Evolutionary conservation across 495 filamentous ascomycete genomes (phyloP), one percentile per base, ranked within the genome.

Genomic region (Tuber melanosporum): DNA sequence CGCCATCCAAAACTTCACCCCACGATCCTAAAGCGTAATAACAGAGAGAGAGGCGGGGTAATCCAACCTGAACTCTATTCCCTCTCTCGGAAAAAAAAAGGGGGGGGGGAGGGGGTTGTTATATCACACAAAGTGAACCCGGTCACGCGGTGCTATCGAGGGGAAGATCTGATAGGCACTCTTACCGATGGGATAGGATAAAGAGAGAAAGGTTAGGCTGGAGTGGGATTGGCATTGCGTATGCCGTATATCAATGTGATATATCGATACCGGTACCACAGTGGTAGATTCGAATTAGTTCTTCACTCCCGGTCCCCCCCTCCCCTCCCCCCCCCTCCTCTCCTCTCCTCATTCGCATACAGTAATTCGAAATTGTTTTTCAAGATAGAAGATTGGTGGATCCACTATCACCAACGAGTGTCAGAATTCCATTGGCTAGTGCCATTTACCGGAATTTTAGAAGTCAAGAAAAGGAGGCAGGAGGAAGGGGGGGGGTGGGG

Each of bases 191-290:
- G 52, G 52, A 57, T 57, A 26, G 15, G 22, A 57, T n/a, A 19
- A 62, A 7, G 32, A 36, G 32, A 66, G 26, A 12, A 36, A 17
- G 52, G 52, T 26, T 26, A 17, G 57, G 32, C 26, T 36, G 57
- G 26, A 66, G 57, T 66, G 57, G 57, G 57, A 26, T 66, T 66
- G 57, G 57, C 15, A 66, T 66, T 19, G 26, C 19, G 57, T 36
- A 12, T 36, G 57, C 57, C 26, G 57, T 66, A 36, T 66, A 66
- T 66, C 57, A 66, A 66, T 66, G 32, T 66, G 57, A 66, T 66
- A 36, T 66, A 41, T 41, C 39, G 4, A 5, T 41, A 26, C 44
- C 10, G 42, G 46, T 22, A 12, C 57, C 12, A 66, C 26, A 19
- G 14, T 3, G 26, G 12, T 62, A 36, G 57, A 14, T 66, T 26